Conservation (phyloP, 2,329 filamentous ascomycete species). For the Colletotrichum camelliae region DNA sequence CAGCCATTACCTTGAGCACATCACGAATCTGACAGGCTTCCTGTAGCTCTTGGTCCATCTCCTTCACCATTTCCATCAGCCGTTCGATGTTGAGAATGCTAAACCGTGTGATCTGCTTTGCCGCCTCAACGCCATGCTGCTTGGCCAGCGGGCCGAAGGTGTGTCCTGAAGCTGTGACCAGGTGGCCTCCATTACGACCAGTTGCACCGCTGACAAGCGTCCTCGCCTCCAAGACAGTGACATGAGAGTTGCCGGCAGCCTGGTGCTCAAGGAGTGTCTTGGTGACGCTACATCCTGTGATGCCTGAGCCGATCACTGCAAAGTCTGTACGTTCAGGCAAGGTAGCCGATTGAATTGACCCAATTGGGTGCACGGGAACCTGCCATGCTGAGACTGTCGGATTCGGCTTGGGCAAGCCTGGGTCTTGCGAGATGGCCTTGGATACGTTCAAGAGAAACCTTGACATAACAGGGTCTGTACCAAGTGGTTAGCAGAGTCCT, state of each 20-base stretch:
- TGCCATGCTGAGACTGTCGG: conserved; percentile 39
- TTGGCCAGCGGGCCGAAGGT: background rate
- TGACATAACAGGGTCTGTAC: background rate
- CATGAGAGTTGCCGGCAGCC: background rate
- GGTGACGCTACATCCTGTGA: conserved; percentile 36
- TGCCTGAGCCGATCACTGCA: conserved; percentile 41
- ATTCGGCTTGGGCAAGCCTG: conserved; percentile 37
- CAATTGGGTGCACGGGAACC: conserved; percentile 24
- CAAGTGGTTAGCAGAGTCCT: fast-evolving
- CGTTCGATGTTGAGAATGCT: background rate
- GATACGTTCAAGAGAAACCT: background rate
- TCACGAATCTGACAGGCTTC: conserved; percentile 5
- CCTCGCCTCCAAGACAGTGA: conserved; percentile 33
- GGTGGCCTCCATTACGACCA: conserved; percentile 33
- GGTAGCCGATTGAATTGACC: background rate
- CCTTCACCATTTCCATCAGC: background rate
- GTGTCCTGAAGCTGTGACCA: background rate
- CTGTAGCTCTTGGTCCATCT: conserved; percentile 8
- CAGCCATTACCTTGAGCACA: conserved; percentile 25
- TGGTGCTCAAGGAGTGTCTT: conserved; percentile 31
- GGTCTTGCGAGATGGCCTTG: conserved; percentile 27
- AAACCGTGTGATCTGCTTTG: conserved; percentile 14
- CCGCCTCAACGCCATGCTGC: conserved; percentile 15
- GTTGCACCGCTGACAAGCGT: conserved; percentile 32
- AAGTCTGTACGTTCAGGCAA: conserved; percentile 28